phyloP scores from a whole-genome alignment of 208 protist species.

The Crithidia acanthocephali region DNA sequence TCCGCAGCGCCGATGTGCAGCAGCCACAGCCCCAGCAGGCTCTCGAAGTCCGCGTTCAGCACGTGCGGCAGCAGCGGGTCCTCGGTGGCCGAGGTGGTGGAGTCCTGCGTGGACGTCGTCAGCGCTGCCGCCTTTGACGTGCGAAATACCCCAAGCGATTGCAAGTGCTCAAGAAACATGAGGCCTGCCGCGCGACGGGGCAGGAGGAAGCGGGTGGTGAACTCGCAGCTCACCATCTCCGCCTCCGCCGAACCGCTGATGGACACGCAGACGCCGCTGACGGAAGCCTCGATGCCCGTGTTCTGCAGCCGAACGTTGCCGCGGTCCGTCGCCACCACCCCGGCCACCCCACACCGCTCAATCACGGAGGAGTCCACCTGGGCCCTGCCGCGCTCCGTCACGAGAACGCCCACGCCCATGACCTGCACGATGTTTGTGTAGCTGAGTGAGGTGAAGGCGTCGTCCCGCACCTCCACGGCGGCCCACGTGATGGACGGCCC shows the following conservation, averaged over 20 bases:
- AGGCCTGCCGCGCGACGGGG: conserved; percentile 6
- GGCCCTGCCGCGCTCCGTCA: conserved; percentile 11
- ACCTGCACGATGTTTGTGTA: conserved; percentile 34
- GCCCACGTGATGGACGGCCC: conserved; percentile 39
- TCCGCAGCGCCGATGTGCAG: conserved; percentile 10
- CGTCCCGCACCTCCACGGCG: conserved; percentile 35
- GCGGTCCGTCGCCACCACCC: conserved; percentile 30
- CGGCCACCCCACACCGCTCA: conserved; percentile 39
- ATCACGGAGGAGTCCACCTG: conserved; percentile 29
- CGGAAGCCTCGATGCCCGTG: conserved; percentile 35
- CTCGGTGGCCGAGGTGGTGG: neutral
- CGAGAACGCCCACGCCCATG: conserved; percentile 42
- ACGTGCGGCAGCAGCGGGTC: conserved; percentile 12
- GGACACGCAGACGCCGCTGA: conserved; percentile 40
- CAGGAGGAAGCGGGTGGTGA: conserved; percentile 31
- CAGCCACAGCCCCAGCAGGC: conserved; percentile 25
- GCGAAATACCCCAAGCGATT: conserved; percentile 1
- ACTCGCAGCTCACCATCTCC: conserved; percentile 19
- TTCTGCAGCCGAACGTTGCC: conserved; percentile 27
- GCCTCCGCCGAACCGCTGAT: conserved; percentile 21
- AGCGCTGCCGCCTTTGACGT: neutral
- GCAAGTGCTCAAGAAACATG: conserved; percentile 16
- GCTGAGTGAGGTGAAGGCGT: conserved; percentile 1
- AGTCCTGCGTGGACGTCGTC: conserved; percentile 3
- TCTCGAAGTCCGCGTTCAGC: conserved; percentile 21